Conservation (phyloP, 257 asterid genomes). For the Avicennia marina region DNA sequence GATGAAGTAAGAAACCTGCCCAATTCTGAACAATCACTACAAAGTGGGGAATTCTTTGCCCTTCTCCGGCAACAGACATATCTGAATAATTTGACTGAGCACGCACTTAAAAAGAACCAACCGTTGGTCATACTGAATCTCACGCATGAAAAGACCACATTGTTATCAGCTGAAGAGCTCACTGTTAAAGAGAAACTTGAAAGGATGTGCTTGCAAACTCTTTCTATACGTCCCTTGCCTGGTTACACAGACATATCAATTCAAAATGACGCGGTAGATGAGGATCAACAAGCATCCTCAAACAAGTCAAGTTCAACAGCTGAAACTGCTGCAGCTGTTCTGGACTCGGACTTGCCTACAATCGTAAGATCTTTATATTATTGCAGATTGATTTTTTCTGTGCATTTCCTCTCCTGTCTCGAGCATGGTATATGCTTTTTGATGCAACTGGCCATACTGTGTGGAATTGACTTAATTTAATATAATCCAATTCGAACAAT, state of each 20-base stretch:
- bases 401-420: too few relatives aligned
- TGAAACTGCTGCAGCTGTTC: constrained; percentile 36
- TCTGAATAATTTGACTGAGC: constrained; percentile 67
- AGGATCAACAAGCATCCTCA: constrained; percentile 38
- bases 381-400: too few relatives aligned
- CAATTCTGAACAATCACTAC: constrained; percentile 30
- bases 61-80: constrained; percentile 58
- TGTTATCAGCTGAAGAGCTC: constrained; percentile 48
- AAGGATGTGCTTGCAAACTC: constrained; percentile 61
- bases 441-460: neutral
- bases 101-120: constrained; percentile 76
- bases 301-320: constrained; percentile 36
- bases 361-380: constrained; percentile 49
- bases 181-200: constrained; percentile 54
- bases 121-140: constrained; percentile 71
- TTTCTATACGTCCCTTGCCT: constrained; percentile 57
- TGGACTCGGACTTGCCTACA: constrained; percentile 64
- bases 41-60: constrained; percentile 39
- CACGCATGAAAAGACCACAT: constrained; percentile 65
- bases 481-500: too few relatives aligned
- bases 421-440: too few relatives aligned
- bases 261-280: constrained; percentile 28
- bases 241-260: constrained; percentile 34
- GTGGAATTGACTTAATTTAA: neutral
- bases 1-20: constrained; percentile 37